Conservation (phyloP, 257 asterid genomes). For the Solanum pennellii region DNA sequence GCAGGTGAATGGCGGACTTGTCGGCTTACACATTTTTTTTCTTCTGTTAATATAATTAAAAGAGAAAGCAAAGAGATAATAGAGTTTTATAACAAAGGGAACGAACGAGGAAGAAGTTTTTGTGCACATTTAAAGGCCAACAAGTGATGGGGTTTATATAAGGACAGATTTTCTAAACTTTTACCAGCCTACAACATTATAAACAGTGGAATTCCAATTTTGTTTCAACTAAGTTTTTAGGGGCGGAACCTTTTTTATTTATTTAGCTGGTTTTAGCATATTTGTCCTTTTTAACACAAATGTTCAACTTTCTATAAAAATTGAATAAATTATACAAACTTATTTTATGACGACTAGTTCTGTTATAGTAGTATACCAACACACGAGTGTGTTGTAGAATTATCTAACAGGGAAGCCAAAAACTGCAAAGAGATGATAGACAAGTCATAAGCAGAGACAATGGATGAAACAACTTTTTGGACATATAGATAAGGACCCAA, state of each 20-base stretch:
- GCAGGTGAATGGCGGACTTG: not conserved
- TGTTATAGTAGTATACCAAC: not conserved
- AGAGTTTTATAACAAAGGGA: not conserved
- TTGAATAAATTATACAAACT: not conserved
- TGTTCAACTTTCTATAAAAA: not conserved
- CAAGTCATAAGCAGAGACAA: not conserved
- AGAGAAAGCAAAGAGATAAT: not conserved
- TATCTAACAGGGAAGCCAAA: not conserved
- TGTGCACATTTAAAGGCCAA: not conserved
- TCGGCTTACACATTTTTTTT: slow-evolving; percentile 33
- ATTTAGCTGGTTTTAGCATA: not conserved
- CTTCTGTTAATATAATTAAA: too few species aligned
- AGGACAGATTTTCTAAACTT: not conserved
- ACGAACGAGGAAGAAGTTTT: not conserved
- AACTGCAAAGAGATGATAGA: not conserved
- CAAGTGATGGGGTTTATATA: not conserved
- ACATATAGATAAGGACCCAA: slow-evolving; percentile 17
- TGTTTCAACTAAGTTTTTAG: not conserved
- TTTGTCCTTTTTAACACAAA: not conserved
- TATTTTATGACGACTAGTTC: not conserved
- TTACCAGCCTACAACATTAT: not conserved
- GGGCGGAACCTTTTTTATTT: not conserved
- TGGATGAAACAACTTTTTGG: not conserved
- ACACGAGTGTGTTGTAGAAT: not conserved
- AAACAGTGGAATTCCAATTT: not conserved